Base-by-base conservation (phyloP, 805 yeast species). In the Crinitomyces ghanaensis region DNA sequence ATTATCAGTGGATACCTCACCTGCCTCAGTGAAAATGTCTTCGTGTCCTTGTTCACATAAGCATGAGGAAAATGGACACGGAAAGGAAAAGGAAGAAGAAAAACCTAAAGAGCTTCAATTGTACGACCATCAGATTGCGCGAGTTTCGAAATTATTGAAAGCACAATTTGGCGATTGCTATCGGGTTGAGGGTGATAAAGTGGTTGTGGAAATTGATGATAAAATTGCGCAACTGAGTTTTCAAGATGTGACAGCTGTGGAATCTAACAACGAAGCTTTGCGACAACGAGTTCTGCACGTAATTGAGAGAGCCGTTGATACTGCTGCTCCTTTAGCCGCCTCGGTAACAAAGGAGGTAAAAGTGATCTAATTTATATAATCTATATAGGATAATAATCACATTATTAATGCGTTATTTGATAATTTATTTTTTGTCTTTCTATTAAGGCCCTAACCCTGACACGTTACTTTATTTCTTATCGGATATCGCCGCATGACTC, bases 141-240 rank as follows among this genome's bases (percentile, higher is more conserved):
- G 83, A 37, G 69, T 91, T 7, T 53, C 71, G 2, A 63, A 72
- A 8, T 61, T 91, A 28, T 60, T 91, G 31, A 62, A 65, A 30
- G 85, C 91, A 1, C 99, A 91, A 48, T 91, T 91, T 59, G 98
- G 97, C 11, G 83, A 79, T 16, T 57, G 85, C 1, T 72, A 81
- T 38, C 38, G 38, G 2, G 45, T 50, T 17, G 38, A 48, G 6
- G 49, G 59, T 0, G 60, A 59, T 5, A 51, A 60, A 56, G 62
- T 36, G 58, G 60, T 34, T 48, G 81, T 91, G 9, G 68, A 66
- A 20, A 75, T 88, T 33, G 97, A 94, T 25, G 76, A 75, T 38
- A 72, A 68, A 39, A 75, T 63, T 29, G 97, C 96, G 1, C 58
- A 56, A 6, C 70, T 91, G 12, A 70, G 77, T 43, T 82, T 77